These are phyloP conservation scores for Fusarium sp. DNA, from an alignment of 2,329 filamentous ascomycete species.

Conservation along the genomic window DNA sequence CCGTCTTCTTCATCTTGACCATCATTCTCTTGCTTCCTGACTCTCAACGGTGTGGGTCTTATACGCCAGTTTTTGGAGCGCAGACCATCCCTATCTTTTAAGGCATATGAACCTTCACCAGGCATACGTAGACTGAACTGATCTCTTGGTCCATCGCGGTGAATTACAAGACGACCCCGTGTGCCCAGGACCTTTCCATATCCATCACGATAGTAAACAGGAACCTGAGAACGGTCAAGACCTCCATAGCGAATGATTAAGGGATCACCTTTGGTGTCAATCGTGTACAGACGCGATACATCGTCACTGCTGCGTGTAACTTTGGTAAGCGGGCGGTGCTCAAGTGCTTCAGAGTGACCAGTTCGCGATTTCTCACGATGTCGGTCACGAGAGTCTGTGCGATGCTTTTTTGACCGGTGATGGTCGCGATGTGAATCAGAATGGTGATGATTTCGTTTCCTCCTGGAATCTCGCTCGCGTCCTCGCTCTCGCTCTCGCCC, in stretches of 20 bases:
- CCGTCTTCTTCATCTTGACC: conserved; percentile 43
- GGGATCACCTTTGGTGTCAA: conserved; percentile 81
- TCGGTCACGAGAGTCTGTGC: conserved; percentile 20
- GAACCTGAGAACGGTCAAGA: conserved; percentile 76
- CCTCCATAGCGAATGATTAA: conserved; percentile 80
- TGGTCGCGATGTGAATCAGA: conserved; percentile 29
- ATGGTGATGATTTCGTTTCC: conserved; percentile 32
- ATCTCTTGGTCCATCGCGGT: conserved; percentile 69
- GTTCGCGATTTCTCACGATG: conserved; percentile 14
- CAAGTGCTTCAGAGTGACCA: conserved; percentile 8
- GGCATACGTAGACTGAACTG: conserved; percentile 61
- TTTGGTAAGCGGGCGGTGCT: conserved; percentile 8
- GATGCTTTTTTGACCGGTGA: conserved; percentile 30
- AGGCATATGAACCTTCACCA: conserved; percentile 49
- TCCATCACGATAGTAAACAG: conserved; percentile 75
- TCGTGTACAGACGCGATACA: conserved; percentile 56
- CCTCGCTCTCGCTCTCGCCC: conserved; percentile 36
- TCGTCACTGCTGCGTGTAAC: conserved; percentile 5
- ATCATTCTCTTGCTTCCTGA: conserved; percentile 46
- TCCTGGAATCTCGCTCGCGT: conserved; percentile 30
- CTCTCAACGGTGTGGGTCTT: conserved; percentile 52
- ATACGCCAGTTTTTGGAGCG: conserved; percentile 54
- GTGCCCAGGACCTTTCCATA: conserved; percentile 77
- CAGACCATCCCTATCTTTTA: conserved; percentile 58
- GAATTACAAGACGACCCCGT: conserved; percentile 68